These are phyloP conservation scores for Saccharata proteae DNA, from an alignment of 2,329 filamentous ascomycete species.

Conservation along the genomic window DNA sequence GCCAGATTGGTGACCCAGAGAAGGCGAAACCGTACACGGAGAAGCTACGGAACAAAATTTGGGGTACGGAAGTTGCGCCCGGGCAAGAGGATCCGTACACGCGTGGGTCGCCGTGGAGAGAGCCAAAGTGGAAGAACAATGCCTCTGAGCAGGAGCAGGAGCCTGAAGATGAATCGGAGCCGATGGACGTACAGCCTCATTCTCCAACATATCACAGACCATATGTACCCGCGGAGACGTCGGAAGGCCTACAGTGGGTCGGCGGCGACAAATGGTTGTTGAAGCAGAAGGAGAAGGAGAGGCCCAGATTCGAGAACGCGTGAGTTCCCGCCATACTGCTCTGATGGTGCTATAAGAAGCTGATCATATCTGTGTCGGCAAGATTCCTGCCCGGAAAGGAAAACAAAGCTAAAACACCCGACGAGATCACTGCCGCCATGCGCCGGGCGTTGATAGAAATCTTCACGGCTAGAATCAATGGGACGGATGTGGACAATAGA, in stretches of 20 bases:
- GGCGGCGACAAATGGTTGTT: conserved; percentile 32
- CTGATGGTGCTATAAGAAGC: not conserved
- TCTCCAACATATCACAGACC: no score
- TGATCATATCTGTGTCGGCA: not conserved
- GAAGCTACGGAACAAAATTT: conserved; percentile 4
- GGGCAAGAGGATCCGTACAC: conserved; percentile 8
- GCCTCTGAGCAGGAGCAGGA: conserved; percentile 1
- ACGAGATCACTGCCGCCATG: conserved; percentile 1
- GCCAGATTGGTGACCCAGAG: not conserved
- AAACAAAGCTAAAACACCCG: not conserved
- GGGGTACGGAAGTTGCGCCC: conserved; percentile 7
- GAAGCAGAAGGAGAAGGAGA: conserved; percentile 12
- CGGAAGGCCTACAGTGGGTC: conserved; percentile 41
- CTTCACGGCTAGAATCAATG: not conserved
- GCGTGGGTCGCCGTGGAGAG: conserved; percentile 4
- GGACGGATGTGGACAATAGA: not conserved
- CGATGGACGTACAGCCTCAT: conserved; percentile 2
- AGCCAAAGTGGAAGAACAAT: not conserved
- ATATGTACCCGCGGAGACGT: conserved; percentile 37
- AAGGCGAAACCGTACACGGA: conserved; percentile 3
- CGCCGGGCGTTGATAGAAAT: conserved; percentile 3
- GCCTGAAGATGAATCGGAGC: not conserved
- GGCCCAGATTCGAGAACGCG: not conserved
- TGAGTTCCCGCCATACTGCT: not conserved
- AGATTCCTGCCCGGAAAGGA: conserved; percentile 1